Percentiles rank a stretch among this genome's conserved stretches.
These are phyloP conservation scores for Erythrophleum ivorense DNA, from an alignment of 331 rosid genomes.

Conservation along the genomic window DNA sequence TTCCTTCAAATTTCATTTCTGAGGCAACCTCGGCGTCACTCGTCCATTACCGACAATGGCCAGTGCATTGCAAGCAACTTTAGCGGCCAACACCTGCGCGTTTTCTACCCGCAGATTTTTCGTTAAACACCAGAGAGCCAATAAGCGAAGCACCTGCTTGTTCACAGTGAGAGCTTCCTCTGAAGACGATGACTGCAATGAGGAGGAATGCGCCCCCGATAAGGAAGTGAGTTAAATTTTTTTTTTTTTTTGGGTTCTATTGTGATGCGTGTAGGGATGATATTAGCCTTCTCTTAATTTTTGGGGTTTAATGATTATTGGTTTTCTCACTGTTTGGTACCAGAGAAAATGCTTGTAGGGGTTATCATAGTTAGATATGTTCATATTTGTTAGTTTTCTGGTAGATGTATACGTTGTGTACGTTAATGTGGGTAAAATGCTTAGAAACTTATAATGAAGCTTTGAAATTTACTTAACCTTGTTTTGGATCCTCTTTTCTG, in stretches of 20 bases:
- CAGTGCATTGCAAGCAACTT: slow-evolving; percentile 67
- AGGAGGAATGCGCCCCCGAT: slow-evolving; percentile 90
- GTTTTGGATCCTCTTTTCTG: not conserved
- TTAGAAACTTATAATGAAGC: not conserved
- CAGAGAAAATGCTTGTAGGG: not conserved
- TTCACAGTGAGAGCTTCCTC: slow-evolving; percentile 67
- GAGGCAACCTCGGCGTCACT: not conserved
- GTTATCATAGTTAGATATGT: not conserved
- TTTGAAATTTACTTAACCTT: not conserved
- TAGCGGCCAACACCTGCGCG: slow-evolving; percentile 63
- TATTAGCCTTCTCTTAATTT: not conserved
- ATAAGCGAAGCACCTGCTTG: slow-evolving; percentile 34
- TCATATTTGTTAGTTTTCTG: not conserved
- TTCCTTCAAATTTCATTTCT: slow-evolving; percentile 3
- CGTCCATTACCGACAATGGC: slow-evolving; percentile 48
- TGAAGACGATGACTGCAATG: slow-evolving; percentile 84
- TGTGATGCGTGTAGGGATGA: not conserved
- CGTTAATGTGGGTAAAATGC: not conserved
- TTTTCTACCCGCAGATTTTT: slow-evolving; percentile 54
- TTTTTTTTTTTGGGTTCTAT: not conserved
- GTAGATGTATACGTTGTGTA: not conserved
- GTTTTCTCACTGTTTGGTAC: not conserved
- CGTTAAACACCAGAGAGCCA: slow-evolving; percentile 44
- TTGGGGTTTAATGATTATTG: not conserved
- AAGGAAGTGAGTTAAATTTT: slow-evolving; percentile 64